Base-by-base conservation (phyloP, 2,329 filamentous ascomycete species). In the Capronia americana region DNA sequence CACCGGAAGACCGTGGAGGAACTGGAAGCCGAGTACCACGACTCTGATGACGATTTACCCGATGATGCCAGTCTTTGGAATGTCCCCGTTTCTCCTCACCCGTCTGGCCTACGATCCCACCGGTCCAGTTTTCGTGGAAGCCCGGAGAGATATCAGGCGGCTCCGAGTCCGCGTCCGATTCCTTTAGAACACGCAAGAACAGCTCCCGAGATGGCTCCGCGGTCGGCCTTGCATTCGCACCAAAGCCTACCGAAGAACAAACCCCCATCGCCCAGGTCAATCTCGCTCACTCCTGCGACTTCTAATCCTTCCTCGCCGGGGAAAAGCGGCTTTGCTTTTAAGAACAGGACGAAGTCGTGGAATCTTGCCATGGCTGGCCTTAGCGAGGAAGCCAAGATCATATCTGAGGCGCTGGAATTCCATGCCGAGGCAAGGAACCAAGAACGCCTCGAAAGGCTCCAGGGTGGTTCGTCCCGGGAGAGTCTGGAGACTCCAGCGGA, bases 331-430 rank as follows among this genome's bases (percentile, higher is more conserved):
- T 56, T 50, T 54, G 64, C 71, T 38, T 67, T 70, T 4, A 72
- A 74, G 57, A 80, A 80, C 50, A 80, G 83, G 32, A 83, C 84
- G 24, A 86, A 86, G 71, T 88, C 86, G 0, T 89, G 87, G 82
- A 85, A 85, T 65, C 80, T 83, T 44, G 85, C 82, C 63, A 80
- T 87, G 74, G 81, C 81, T 1, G 84, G 87, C 69, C 77, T 89
- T 44, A 88, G 86, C 24, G 80, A 85, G 60, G 87, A 89, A 71
- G 86, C 87, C 2, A 83, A 82, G 71, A 82, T 85, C 46, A 77
- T 89, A 63, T 88, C 87, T 1, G 83, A 87, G 68, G 84, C 84
- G 23, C 75, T 89, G 66, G 86, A 88, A 71, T 83, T 81, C 57
- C 85, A 87, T 72, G 84, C 86, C 4, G 83, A 84, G 65, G 79